Evolutionary conservation across 2,329 filamentous ascomycete species (phyloP).

Genomic region (Alternaria solani): DNA sequence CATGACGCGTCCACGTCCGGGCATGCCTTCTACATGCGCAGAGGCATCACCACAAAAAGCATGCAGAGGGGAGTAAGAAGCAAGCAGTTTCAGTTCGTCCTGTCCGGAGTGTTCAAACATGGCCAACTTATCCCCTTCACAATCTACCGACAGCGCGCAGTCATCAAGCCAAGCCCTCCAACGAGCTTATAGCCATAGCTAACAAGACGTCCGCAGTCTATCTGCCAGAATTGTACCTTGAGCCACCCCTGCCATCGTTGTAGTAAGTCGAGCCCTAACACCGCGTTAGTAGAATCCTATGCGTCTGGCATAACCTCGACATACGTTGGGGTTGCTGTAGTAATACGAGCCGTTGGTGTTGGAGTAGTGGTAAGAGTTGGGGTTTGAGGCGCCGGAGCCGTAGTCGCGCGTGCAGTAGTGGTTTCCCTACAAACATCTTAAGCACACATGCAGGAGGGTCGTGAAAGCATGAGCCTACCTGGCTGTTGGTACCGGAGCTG

Average conservation of each 20-base stretch:
- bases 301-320: background rate
- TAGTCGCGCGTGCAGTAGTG: conserved; percentile 53
- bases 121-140: background rate
- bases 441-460: background rate
- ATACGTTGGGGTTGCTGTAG: conserved; percentile 46
- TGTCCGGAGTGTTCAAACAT: background rate
- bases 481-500: conserved; percentile 54
- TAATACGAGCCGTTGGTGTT: conserved; percentile 48
- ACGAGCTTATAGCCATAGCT: background rate
- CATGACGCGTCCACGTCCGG: background rate
- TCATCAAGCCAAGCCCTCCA: background rate
- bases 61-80: background rate
- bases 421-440: conserved; percentile 43
- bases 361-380: conserved; percentile 53
- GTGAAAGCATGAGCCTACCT: conserved; percentile 5
- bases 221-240: conserved; percentile 39
- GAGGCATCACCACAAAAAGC: background rate
- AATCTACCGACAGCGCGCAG: background rate
- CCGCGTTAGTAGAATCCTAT: background rate
- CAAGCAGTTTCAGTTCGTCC: background rate
- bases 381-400: conserved; percentile 44
- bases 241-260: conserved; percentile 46
- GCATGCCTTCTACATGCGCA: background rate
- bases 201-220: conserved; percentile 11
- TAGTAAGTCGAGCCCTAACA: conserved; percentile 47